Base-by-base conservation (phyloP, 2,329 filamentous ascomycete genomes). In the Fusarium sambucinum region DNA sequence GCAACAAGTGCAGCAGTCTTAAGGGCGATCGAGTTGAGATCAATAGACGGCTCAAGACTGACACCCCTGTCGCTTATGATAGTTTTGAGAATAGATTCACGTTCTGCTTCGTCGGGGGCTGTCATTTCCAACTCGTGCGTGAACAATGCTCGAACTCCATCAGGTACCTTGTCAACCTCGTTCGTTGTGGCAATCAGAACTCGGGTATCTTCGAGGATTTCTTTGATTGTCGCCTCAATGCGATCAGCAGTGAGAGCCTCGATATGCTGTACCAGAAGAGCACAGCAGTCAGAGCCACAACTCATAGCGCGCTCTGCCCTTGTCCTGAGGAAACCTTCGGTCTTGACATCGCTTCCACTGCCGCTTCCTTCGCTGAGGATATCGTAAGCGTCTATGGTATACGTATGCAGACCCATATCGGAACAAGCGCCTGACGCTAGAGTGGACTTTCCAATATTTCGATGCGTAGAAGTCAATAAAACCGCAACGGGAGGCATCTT, bases 1-100 rank as follows among this genome's bases (percentile, higher is more conserved):
- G 96, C 96, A 5, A 99, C 96, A 10, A 99, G 84, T 3, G 96
- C 96, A 9, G 96, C 96, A 11, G 96, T 99, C 82, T 98, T 98
- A 51, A 99, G 86, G 1, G 96, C 96, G 17, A 99, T 90, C 12
- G 90, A 89, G 65, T 89, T 87, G 7, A 99, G 84, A 57, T 97
- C 94, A 5, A 97, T 93, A 51, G 94, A 91, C 0, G 91, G 87
- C 19, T 94, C 92, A 3, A 97, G 81, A n/a, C 88, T 86, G 23
- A 97, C 85, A 3, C 92, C 90, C 29, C 89, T 87, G 60, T 93
- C 90, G 33, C 92, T 87, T 33, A 97, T 87, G 35, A 96, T 92
- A 62, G 89, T 90, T 52, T 87, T 88, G 11, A 99, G 81, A 46
- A 98, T 96, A 3, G 91, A 92, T 80, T 97, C 94, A 80, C 96